These are phyloP conservation scores for Gymnopus androsaceus DNA, from an alignment of 1,284 basidiomycete genomes.

Conservation along the genomic window DNA sequence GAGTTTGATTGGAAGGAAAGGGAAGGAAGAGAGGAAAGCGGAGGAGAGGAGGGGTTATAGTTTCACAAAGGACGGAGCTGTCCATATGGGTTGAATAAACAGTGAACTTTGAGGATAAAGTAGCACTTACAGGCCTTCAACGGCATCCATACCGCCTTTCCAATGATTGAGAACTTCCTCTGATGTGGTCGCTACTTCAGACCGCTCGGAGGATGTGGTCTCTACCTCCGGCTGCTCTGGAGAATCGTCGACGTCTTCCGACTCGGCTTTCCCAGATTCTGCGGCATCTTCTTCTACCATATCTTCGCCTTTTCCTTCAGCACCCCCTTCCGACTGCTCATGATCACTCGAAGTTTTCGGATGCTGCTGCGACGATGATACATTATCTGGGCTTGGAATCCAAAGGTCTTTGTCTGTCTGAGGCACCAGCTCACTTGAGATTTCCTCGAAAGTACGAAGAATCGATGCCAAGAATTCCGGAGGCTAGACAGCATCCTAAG, in stretches of 20 bases:
- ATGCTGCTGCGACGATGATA: neutral
- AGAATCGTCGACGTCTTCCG: too few species aligned
- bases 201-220: neutral
- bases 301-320: too few species aligned
- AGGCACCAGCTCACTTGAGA: constrained; percentile 55
- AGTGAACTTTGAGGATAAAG: constrained; percentile 7
- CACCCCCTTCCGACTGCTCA: too few species aligned
- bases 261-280: too few species aligned
- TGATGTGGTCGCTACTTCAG: neutral
- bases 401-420: constrained; percentile 13
- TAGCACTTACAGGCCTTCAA: constrained; percentile 58
- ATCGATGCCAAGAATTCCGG: constrained; percentile 64
- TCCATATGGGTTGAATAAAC: constrained; percentile 6
- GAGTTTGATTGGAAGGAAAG: neutral
- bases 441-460: constrained; percentile 50
- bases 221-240: neutral
- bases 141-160: constrained; percentile 44
- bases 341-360: too few species aligned
- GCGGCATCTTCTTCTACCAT: too few species aligned
- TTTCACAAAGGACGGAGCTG: constrained; percentile 34
- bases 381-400: neutral
- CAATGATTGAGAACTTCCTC: constrained; percentile 26
- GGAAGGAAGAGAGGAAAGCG: constrained; percentile 42
- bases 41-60: constrained; percentile 48
- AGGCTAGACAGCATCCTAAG: constrained; percentile 45